phyloP scores from a whole-genome alignment of 2,329 filamentous ascomycete genomes.

The Curvularia verruculosa region DNA sequence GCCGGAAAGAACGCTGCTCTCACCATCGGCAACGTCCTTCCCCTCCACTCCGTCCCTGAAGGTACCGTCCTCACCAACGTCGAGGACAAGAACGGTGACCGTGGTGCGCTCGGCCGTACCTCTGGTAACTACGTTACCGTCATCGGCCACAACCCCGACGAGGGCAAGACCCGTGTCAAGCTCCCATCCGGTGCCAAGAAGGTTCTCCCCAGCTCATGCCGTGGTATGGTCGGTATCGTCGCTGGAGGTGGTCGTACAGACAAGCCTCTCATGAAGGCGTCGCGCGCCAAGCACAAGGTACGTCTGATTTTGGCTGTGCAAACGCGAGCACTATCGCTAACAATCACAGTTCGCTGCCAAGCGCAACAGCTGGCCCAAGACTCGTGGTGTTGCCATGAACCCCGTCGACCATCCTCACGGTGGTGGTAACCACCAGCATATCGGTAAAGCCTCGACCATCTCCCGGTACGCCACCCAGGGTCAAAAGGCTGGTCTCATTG shows the following conservation, averaged over 20 bases:
- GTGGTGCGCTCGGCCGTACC: constrained; percentile 93
- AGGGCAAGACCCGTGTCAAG: constrained; percentile 99
- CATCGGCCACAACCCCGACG: constrained; percentile 57
- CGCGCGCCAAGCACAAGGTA: constrained; percentile 95
- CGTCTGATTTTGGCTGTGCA: background rate
- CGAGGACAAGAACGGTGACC: constrained; percentile 98
- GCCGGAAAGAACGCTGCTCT: constrained; percentile 98
- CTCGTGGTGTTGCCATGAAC: constrained; percentile 99
- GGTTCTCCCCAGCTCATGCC: constrained; percentile 87
- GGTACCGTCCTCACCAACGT: constrained; percentile 99
- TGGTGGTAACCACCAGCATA: constrained; percentile 99
- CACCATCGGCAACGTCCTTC: constrained; percentile 97
- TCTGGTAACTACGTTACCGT: constrained; percentile 98
- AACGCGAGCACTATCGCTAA: constrained; percentile 6
- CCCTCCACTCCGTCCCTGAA: constrained; percentile 92
- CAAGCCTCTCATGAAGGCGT: constrained; percentile 99
- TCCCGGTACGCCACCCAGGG: constrained; percentile 95
- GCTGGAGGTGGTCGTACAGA: constrained; percentile 99
- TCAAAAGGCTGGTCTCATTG: constrained; percentile 99
- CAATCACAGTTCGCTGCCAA: constrained; percentile 84
- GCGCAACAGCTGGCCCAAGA: constrained; percentile 99
- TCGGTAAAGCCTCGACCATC: constrained; percentile 99
- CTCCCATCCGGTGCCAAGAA: constrained; percentile 99
- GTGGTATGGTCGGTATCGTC: constrained; percentile 99
- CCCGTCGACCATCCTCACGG: constrained; percentile 88